Evolutionary conservation across 1,139 yeast genomes (phyloP).

Genomic region (Pichia sp.): DNA sequence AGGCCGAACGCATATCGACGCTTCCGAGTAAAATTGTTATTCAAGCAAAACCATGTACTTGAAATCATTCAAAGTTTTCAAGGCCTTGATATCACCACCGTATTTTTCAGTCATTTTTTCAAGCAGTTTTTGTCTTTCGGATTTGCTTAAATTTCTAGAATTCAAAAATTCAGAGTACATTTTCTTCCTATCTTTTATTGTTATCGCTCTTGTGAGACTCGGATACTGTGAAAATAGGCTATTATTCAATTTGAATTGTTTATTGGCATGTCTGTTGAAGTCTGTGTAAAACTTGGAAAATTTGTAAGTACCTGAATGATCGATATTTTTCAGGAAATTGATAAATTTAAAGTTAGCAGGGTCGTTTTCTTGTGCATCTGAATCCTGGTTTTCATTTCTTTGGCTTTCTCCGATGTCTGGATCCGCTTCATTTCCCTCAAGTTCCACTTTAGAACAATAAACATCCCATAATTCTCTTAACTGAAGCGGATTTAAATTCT

Average conservation of each 20-base stretch:
- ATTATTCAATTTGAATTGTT: not conserved
- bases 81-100: too few species aligned
- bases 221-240: too few species aligned
- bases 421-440: conserved; percentile 1
- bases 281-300: conserved; percentile 15
- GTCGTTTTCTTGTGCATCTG: not conserved
- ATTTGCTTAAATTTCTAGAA: too few species aligned
- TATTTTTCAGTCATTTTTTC: too few species aligned
- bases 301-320: too few species aligned
- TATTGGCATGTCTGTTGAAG: conserved; percentile 6
- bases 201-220: not conserved
- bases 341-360: conserved; percentile 1
- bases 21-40: too few species aligned
- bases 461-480: conserved; percentile 8
- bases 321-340: too few species aligned
- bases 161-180: not conserved
- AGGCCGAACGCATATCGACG: too few species aligned
- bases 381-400: conserved; percentile 9
- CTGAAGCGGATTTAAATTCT: not conserved
- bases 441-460: conserved; percentile 1
- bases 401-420: conserved; percentile 1
- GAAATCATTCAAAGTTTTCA: too few species aligned
- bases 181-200: not conserved
- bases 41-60: too few species aligned
- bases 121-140: too few species aligned